Evolutionary conservation across 441 rosid species (phyloP).

Genomic region (Rhodomyrtus psidioides): DNA sequence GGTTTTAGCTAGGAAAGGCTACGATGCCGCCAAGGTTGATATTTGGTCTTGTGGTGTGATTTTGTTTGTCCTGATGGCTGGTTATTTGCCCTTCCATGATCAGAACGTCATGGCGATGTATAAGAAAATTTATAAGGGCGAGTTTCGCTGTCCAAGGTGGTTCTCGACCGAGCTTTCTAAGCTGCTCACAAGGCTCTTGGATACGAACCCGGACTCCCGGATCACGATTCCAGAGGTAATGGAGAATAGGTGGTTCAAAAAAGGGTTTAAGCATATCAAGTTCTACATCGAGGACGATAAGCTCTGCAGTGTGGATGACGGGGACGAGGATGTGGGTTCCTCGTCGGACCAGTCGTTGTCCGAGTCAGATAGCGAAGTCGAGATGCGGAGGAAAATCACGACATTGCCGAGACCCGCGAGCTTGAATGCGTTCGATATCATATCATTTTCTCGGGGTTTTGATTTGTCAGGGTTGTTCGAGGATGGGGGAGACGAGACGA

Average conservation of each 20-base stretch:
- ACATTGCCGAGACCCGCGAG: constrained; percentile 68
- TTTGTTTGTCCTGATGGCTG: constrained; percentile 81
- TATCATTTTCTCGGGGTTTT: constrained; percentile 78
- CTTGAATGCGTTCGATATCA: constrained; percentile 78
- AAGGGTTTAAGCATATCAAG: constrained; percentile 67
- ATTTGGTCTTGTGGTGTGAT: constrained; percentile 89
- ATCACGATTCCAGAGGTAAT: constrained; percentile 57
- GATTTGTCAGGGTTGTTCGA: constrained; percentile 78
- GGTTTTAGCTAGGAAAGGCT: constrained; percentile 70
- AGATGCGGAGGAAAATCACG: constrained; percentile 27
- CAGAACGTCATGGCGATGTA: constrained; percentile 77
- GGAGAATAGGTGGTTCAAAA: constrained; percentile 77
- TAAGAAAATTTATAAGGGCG: constrained; percentile 76
- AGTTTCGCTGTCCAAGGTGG: constrained; percentile 82
- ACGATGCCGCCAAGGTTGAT: constrained; percentile 79
- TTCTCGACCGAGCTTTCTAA: constrained; percentile 58
- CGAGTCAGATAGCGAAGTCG: constrained; percentile 50
- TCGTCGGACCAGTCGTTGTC: constrained; percentile 45
- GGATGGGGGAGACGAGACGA: constrained; percentile 63
- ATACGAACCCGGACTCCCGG: constrained; percentile 60
- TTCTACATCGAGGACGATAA: constrained; percentile 73
- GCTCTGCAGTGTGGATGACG: constrained; percentile 36
- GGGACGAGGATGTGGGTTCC: constrained; percentile 33
- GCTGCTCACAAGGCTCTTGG: constrained; percentile 42
- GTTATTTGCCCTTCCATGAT: constrained; percentile 73